These are phyloP conservation scores for Bipolaris sorokiniana DNA, from an alignment of 2,329 filamentous ascomycete genomes.

Conservation along the genomic window DNA sequence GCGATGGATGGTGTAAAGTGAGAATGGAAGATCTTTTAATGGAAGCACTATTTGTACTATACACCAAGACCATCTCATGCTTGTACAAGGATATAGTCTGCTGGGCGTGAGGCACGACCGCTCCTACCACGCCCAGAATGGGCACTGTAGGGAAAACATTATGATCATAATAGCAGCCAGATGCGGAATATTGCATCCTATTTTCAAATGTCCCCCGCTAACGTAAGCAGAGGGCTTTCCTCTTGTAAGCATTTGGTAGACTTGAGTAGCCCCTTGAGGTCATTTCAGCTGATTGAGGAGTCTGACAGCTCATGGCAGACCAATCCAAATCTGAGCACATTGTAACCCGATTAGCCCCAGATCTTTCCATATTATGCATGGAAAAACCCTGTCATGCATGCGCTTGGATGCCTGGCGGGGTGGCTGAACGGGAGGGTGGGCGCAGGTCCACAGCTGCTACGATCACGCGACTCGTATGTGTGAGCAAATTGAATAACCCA, in stretches of 20 bases:
- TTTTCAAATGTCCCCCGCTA: neutral
- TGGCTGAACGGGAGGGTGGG: neutral
- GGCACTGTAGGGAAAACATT: neutral
- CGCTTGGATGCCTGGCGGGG: conserved; percentile 8
- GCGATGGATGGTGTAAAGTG: neutral
- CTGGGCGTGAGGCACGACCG: neutral
- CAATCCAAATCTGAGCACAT: neutral
- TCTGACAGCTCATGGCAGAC: conserved; percentile 12
- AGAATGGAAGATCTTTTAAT: neutral
- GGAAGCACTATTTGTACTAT: neutral
- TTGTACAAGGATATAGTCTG: neutral
- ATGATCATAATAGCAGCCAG: neutral
- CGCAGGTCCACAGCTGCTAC: conserved; percentile 4
- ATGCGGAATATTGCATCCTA: neutral
- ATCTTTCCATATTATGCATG: conserved; percentile 7
- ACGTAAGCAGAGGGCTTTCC: neutral
- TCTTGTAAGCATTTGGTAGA: neutral
- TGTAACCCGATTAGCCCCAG: neutral
- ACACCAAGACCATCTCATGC: neutral
- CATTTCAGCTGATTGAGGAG: conserved; percentile 1
- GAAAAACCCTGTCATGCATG: conserved; percentile 7
- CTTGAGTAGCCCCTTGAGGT: neutral
- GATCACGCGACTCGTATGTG: neutral
- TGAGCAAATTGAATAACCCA: conserved; percentile 1
- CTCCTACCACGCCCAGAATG: neutral